A percentile compares a stretch with the other conserved stretches of the same genome.
Conservation (phyloP, 345 rosid species). For the Kandelia obovata region DNA sequence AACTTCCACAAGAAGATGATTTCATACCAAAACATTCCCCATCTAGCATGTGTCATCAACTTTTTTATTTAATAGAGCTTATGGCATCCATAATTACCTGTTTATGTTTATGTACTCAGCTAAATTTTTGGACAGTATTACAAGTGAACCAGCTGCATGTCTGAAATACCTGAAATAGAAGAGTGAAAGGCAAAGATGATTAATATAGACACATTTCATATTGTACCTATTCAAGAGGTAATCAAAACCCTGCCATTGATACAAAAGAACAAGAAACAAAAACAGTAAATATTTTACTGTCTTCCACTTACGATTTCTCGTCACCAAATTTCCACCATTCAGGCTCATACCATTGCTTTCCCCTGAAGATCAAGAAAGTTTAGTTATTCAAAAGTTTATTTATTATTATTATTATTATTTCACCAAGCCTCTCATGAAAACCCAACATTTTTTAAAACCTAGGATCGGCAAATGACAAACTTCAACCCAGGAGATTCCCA, state of each 20-base stretch:
- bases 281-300: not conserved
- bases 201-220: constrained; percentile 2
- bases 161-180: constrained; percentile 68
- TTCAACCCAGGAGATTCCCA: not conserved
- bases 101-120: constrained; percentile 76
- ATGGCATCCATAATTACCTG: constrained; percentile 51
- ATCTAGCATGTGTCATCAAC: not conserved
- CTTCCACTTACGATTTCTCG: constrained; percentile 75
- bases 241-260: not conserved
- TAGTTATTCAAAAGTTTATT: not conserved
- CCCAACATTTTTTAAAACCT: not conserved
- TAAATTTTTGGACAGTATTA: constrained; percentile 77
- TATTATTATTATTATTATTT: not conserved
- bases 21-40: no score
- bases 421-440: not conserved
- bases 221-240: not conserved
- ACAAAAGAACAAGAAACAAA: not conserved
- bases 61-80: not conserved
- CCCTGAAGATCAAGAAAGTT: constrained; percentile 51
- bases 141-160: constrained; percentile 70
- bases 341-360: constrained; percentile 86
- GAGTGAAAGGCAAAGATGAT: not conserved
- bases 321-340: constrained; percentile 99
- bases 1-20: not conserved
- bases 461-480: not conserved